Evolutionary conservation across 345 rosid species (phyloP).

Genomic region (Jatropha curcas): DNA sequence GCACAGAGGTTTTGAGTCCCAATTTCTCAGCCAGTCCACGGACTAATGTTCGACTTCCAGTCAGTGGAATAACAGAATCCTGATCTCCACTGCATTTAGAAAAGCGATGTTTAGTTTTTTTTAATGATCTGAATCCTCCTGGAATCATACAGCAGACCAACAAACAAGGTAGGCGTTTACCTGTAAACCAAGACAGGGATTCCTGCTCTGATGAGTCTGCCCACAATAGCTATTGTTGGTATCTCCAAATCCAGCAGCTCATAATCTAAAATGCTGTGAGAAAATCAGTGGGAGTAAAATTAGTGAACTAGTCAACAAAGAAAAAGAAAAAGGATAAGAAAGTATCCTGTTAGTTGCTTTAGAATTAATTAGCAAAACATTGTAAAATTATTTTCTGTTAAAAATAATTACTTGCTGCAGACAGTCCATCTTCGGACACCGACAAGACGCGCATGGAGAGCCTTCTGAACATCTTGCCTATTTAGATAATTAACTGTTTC

Average conservation of each 20-base stretch:
- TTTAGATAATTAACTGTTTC: constrained; percentile 86
- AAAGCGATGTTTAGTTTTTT: neutral
- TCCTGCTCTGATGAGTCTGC: constrained; percentile 66
- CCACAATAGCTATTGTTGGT: constrained; percentile 69
- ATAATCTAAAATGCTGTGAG: constrained; percentile 74
- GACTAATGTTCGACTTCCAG: constrained; percentile 76
- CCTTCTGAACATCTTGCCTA: constrained; percentile 82
- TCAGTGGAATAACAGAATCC: constrained; percentile 35
- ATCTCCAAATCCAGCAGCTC: constrained; percentile 72
- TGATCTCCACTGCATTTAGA: constrained; percentile 56
- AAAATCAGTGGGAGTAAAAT: neutral
- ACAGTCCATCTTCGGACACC: constrained; percentile 80
- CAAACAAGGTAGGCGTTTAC: constrained; percentile 31
- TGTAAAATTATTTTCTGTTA: neutral
- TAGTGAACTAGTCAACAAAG: neutral
- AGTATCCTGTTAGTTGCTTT: neutral
- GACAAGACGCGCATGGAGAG: constrained; percentile 86
- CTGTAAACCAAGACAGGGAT: constrained; percentile 87
- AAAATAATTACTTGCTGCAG: constrained; percentile 82
- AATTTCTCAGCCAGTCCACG: constrained; percentile 46
- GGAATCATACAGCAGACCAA: constrained; percentile 8
- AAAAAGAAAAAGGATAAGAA: neutral
- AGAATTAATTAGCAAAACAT: neutral
- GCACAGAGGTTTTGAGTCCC: constrained; percentile 30
- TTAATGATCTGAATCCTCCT: neutral